Evolutionary conservation across 371 early-diverging fungal species (phyloP).

Genomic region (Thermomucor indicae-seudaticae): DNA sequence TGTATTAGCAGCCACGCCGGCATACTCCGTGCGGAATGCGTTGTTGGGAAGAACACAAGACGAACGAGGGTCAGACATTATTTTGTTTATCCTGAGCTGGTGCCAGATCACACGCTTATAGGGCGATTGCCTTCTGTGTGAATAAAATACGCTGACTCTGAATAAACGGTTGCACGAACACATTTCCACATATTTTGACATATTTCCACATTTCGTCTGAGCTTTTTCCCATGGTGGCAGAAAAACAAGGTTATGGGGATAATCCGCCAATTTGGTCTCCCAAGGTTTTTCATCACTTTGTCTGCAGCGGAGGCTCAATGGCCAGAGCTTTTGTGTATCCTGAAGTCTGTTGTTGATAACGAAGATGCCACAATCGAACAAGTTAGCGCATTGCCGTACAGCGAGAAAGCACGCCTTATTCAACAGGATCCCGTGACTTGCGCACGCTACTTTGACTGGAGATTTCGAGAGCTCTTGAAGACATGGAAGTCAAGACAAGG

Average conservation of each 20-base stretch:
- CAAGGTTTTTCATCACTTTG: constrained; percentile 1
- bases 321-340: neutral
- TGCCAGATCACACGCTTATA: no score
- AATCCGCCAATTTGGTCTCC: constrained; percentile 7
- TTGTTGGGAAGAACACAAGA: no score
- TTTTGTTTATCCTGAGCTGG: no score
- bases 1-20: no score
- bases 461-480: constrained; percentile 1
- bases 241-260: constrained; percentile 4
- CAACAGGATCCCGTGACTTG: constrained; percentile 5
- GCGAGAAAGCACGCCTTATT: neutral
- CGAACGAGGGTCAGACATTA: no score
- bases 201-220: no score
- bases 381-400: neutral
- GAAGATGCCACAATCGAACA: neutral
- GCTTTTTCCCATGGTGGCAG: no score
- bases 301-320: constrained; percentile 8
- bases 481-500: constrained; percentile 3
- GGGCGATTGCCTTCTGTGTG: no score
- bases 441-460: constrained; percentile 3
- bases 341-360: constrained; percentile 1
- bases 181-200: no score
- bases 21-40: no score
- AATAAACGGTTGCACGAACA: no score
- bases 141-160: no score